A percentile compares a stretch with the other conserved stretches of the same genome.
Evolutionary conservation across 345 rosid species (phyloP).

Genomic region (Reutealis trisperma): DNA sequence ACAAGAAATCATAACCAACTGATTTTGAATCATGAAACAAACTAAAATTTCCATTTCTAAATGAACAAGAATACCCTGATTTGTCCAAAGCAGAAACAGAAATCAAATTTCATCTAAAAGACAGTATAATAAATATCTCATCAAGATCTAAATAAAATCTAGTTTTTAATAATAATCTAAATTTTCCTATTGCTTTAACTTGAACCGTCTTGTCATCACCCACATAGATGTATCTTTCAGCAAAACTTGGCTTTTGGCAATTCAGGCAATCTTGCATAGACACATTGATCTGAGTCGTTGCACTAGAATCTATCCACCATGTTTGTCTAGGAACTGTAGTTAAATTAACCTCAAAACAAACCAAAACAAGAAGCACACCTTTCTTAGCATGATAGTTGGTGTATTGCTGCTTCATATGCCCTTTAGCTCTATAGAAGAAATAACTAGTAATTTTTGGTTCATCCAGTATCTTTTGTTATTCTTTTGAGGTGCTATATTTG

Average conservation of each 20-base stretch:
- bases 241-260: not conserved
- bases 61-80: not conserved
- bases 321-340: not conserved
- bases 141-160: not conserved
- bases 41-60: constrained; percentile 13
- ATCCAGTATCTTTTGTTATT: too few relatives aligned
- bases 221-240: constrained; percentile 1
- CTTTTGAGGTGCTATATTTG: too few relatives aligned
- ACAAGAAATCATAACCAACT: not conserved
- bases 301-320: constrained; percentile 1
- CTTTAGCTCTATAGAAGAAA: too few relatives aligned
- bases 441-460: too few relatives aligned
- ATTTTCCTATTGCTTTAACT: constrained; percentile 3
- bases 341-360: constrained; percentile 11
- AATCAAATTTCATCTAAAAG: not conserved
- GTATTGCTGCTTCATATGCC: too few relatives aligned
- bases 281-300: not conserved
- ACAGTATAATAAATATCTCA: not conserved
- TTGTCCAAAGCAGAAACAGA: not conserved
- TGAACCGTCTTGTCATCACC: constrained; percentile 1
- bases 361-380: not conserved
- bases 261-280: not conserved
- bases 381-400: not conserved
- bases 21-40: not conserved
- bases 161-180: not conserved